A percentile compares a stretch with the other conserved stretches of the same genome.
Evolutionary conservation across 1,284 basidiomycete species (phyloP).

Genomic region (Cryptococcus amylolentus): DNA sequence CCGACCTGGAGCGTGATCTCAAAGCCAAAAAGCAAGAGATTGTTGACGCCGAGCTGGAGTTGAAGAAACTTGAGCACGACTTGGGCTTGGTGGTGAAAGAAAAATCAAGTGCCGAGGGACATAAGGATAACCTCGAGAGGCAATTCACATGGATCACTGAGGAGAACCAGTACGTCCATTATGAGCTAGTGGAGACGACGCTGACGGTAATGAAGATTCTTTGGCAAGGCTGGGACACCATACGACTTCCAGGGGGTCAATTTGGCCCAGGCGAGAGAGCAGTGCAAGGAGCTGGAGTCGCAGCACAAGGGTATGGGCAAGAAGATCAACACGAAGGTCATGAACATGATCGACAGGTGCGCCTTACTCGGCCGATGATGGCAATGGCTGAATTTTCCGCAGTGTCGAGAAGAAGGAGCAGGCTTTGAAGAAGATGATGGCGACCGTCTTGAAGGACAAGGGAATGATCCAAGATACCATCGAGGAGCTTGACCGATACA

Average conservation of each 20-base stretch:
- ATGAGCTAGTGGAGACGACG: neutral
- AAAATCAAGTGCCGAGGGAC: constrained; percentile 58
- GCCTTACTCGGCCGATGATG: constrained; percentile 25
- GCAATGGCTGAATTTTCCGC: neutral
- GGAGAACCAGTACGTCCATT: constrained; percentile 69
- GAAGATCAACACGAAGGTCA: constrained; percentile 92
- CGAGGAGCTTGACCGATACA: constrained; percentile 87
- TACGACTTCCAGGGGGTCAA: constrained; percentile 82
- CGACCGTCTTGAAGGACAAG: constrained; percentile 88
- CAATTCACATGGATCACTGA: constrained; percentile 83
- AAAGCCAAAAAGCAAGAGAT: constrained; percentile 76
- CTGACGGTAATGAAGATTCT: constrained; percentile 52
- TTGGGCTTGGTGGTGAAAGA: constrained; percentile 52
- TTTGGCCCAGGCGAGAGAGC: constrained; percentile 61
- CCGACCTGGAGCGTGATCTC: constrained; percentile 73
- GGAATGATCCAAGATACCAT: constrained; percentile 95
- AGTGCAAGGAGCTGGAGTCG: constrained; percentile 72
- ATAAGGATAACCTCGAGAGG: constrained; percentile 62
- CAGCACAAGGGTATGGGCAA: constrained; percentile 85
- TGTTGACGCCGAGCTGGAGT: constrained; percentile 64
- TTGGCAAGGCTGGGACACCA: constrained; percentile 73
- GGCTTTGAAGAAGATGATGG: constrained; percentile 80
- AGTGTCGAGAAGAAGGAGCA: constrained; percentile 95
- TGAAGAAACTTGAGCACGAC: constrained; percentile 61
- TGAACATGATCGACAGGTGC: constrained; percentile 93